Evolutionary conservation across 2,329 filamentous ascomycete species (phyloP), one percentile per base, ranked within the genome.

Genomic region (Sclerotinia minor): DNA sequence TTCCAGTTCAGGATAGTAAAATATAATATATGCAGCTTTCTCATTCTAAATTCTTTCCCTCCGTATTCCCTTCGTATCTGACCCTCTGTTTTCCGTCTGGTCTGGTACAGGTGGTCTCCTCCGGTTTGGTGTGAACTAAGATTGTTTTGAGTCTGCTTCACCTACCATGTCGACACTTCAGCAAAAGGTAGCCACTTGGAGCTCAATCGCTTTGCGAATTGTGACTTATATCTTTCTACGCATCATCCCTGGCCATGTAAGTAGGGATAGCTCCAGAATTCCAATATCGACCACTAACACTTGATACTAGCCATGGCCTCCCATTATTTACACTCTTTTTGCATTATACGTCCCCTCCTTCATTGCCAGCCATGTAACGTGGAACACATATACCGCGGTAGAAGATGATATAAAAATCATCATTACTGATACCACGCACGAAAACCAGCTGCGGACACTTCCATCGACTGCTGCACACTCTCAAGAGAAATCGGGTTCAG

Each of bases 271-370:
- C 35, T 47, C 44, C 21, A 3, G 32, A 41, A 1, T 47, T 38
- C 21, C 32, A 19, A 65, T 49, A 44, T 53, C 49, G 61, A 32
- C 17, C 63, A 67, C 49, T 45, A 19, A 64, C 26, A 45, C 52
- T 50, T 63, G 5, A 41, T 38, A 35, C 6, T 44, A 77, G 75
- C 71, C 72, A 68, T 73, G 79, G n/a, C 81, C 81, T 19, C 76
- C 78, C 15, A 73, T 84, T 15, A 80, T 87, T 4, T 87, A 87
- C 67, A 83, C 89, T 0, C 79, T 90, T 2, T 87, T 90, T 69
- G 87, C 85, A 32, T 78, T 92, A 68, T 92, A 92, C 72, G 76
- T 89, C 0, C 83, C 88, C 0, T 82, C 87, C 0, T 91, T 90
- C 77, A 77, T 90, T 63, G 79, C 81, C 17, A 86, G 83, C 72